phyloP scores from a whole-genome alignment of 2,329 filamentous ascomycete genomes.

The Scytalidium lignicola region DNA sequence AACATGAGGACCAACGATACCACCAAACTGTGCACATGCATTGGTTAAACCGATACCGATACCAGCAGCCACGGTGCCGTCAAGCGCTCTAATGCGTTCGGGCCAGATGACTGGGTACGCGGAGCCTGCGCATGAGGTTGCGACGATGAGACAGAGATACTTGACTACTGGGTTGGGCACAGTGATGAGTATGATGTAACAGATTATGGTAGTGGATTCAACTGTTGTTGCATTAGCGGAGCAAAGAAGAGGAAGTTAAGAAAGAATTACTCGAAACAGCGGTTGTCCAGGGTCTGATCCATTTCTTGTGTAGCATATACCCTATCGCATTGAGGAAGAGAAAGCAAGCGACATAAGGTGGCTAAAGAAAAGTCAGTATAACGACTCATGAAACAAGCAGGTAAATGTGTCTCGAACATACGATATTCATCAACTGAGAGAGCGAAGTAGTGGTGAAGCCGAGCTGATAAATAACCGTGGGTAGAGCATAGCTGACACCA shows the following conservation, averaged over 20 bases:
- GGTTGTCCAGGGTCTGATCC: constrained; percentile 33
- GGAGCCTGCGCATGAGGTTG: constrained; percentile 32
- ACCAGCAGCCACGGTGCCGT: constrained; percentile 35
- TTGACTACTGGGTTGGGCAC: constrained; percentile 29
- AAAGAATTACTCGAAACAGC: constrained; percentile 31
- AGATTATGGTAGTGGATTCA: constrained; percentile 32
- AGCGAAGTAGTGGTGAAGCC: constrained; percentile 36
- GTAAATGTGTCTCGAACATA: constrained; percentile 10
- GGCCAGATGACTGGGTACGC: constrained; percentile 40
- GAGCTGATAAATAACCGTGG: constrained; percentile 38
- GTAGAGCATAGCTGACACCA: constrained; percentile 34
- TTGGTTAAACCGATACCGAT: constrained; percentile 38
- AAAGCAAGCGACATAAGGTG: constrained; percentile 33
- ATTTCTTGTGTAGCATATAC: constrained; percentile 29
- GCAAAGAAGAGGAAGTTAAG: not conserved
- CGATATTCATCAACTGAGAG: constrained; percentile 39
- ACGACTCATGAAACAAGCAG: not conserved
- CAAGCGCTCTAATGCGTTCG: constrained; percentile 35
- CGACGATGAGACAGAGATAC: constrained; percentile 32
- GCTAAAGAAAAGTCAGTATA: constrained; percentile 19
- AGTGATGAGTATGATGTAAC: constrained; percentile 34
- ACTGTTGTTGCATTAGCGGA: constrained; percentile 21
- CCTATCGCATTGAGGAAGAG: constrained; percentile 32
- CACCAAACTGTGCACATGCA: constrained; percentile 37
- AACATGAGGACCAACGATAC: constrained; percentile 35